phyloP scores from a whole-genome alignment of 2,329 filamentous ascomycete genomes.

The Colletotrichum tanaceti region DNA sequence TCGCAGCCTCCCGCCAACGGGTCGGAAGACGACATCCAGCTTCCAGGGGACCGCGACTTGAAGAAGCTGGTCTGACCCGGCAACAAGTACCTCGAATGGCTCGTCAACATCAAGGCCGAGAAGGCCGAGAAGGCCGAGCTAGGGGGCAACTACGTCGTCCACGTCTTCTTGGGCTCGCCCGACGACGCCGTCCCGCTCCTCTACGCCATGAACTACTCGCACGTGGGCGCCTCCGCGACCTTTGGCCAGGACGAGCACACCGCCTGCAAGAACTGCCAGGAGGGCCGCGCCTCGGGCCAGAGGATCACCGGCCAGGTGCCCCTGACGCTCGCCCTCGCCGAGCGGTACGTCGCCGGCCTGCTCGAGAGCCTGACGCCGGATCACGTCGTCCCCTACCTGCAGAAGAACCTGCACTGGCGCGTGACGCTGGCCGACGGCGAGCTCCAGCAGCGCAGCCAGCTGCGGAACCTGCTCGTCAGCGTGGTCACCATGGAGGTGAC shows the following conservation, averaged over 20 bases:
- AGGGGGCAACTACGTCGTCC: constrained; percentile 63
- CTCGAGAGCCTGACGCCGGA: constrained; percentile 42
- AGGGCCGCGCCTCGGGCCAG: constrained; percentile 37
- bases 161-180: constrained; percentile 63
- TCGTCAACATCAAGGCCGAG: constrained; percentile 64
- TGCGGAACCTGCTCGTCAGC: constrained; percentile 25
- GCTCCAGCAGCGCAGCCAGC: constrained; percentile 8
- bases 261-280: constrained; percentile 44
- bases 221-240: constrained; percentile 60
- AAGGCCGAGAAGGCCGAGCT: constrained; percentile 62
- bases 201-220: constrained; percentile 56
- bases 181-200: constrained; percentile 54
- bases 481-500: constrained; percentile 34
- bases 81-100: constrained; percentile 60
- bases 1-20: background rate
- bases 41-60: constrained; percentile 17
- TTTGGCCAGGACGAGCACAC: constrained; percentile 49
- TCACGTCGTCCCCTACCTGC: constrained; percentile 46
- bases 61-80: constrained; percentile 34
- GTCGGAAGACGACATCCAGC: background rate
- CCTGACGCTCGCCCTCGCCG: constrained; percentile 47
- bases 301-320: constrained; percentile 46
- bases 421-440: constrained; percentile 44
- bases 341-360: constrained; percentile 43
- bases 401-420: constrained; percentile 44